phyloP scores from a whole-genome alignment of 257 asterid species.

The Gentiana macrophylla region DNA sequence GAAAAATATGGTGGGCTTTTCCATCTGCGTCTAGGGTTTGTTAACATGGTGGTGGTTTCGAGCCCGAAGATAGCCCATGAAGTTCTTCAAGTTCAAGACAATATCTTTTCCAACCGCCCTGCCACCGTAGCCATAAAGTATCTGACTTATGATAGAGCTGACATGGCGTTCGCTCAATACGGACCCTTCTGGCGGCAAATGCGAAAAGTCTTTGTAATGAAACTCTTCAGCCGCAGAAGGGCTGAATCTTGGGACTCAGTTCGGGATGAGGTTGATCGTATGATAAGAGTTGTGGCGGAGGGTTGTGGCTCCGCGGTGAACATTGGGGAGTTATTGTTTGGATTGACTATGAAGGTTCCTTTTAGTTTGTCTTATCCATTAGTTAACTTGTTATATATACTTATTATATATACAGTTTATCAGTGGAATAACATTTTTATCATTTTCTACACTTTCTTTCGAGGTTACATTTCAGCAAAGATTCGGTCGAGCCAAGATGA shows the following conservation, averaged over 20 bases:
- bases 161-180: slow-evolving; percentile 92
- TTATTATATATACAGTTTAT: too few relatives aligned
- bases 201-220: slow-evolving; percentile 83
- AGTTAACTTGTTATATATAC: too few relatives aligned
- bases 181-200: slow-evolving; percentile 97
- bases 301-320: slow-evolving; percentile 38
- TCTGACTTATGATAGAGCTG: slow-evolving; percentile 79
- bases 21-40: too few relatives aligned
- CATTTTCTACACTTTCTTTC: too few relatives aligned
- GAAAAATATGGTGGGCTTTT: too few relatives aligned
- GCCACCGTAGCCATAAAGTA: slow-evolving; percentile 61
- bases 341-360: too few relatives aligned
- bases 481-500: slow-evolving; percentile 46
- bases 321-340: slow-evolving; percentile 2
- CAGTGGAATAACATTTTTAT: too few relatives aligned
- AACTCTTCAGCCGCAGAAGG: slow-evolving; percentile 78
- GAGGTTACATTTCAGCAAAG: slow-evolving; percentile 20
- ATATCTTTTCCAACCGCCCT: slow-evolving; percentile 81
- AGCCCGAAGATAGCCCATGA: slow-evolving; percentile 57
- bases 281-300: slow-evolving; percentile 28
- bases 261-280: slow-evolving; percentile 14
- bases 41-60: slow-evolving; percentile 30
- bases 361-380: too few relatives aligned
- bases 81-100: slow-evolving; percentile 81
- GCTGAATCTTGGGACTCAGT: slow-evolving; percentile 1